phyloP scores from a whole-genome alignment of 495 filamentous ascomycete species.

The Penicillium pulvis region DNA sequence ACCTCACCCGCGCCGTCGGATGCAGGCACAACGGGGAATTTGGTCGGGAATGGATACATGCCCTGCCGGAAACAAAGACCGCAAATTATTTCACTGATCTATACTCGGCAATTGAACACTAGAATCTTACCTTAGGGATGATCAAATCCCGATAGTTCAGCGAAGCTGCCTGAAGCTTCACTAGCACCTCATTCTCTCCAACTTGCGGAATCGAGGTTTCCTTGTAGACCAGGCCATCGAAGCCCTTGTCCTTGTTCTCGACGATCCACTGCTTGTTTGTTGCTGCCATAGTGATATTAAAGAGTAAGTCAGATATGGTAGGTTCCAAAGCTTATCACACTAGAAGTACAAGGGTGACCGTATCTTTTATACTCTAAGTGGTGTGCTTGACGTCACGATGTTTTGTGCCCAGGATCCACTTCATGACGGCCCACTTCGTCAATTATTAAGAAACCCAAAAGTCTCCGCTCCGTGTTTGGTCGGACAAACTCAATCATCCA shows the following conservation, averaged over 20 bases:
- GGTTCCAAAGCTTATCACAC: not conserved
- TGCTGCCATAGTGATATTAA: constrained; percentile 40
- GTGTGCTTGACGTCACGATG: not conserved
- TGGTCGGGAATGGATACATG: constrained; percentile 64
- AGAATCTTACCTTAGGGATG: constrained; percentile 60
- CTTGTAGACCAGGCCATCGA: constrained; percentile 61
- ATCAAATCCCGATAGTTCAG: constrained; percentile 84
- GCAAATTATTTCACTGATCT: not conserved
- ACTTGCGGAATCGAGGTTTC: constrained; percentile 58
- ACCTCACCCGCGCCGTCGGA: constrained; percentile 83
- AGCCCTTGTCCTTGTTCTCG: constrained; percentile 53
- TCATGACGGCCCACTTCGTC: not conserved
- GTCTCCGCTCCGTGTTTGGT: not conserved
- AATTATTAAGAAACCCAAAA: not conserved
- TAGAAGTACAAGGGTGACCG: too few relatives aligned
- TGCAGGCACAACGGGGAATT: constrained; percentile 61
- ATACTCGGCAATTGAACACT: not conserved
- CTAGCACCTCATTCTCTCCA: constrained; percentile 72
- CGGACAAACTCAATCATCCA: not conserved
- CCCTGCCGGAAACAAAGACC: constrained; percentile 44
- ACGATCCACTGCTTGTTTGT: constrained; percentile 70
- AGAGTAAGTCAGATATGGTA: not conserved
- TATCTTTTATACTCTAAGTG: not conserved
- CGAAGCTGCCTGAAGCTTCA: constrained; percentile 73
- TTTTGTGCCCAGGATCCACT: not conserved